These are phyloP conservation scores for Eragrostis curvula DNA, from an alignment of 176 grass and related monocot genomes.

Conservation along the genomic window DNA sequence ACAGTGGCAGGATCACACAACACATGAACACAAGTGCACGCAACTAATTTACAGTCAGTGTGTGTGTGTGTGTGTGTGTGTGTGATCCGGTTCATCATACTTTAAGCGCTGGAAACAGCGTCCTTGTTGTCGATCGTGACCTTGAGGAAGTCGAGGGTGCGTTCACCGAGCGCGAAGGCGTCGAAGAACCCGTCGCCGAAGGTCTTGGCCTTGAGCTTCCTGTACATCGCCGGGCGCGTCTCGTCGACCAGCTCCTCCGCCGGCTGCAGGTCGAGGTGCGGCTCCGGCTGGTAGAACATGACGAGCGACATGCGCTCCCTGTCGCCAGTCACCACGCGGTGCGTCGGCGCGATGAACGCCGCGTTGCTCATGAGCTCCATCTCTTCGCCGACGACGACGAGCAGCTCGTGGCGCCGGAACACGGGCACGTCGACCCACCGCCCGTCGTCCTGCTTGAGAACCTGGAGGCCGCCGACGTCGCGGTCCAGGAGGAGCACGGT, in stretches of 20 bases:
- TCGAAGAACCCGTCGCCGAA: conserved; percentile 47
- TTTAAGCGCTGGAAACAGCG: background rate
- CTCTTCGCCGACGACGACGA: conserved; percentile 55
- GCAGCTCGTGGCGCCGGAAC: conserved; percentile 29
- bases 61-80: too few species aligned
- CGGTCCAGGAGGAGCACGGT: conserved; percentile 59
- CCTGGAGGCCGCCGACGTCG: conserved; percentile 58
- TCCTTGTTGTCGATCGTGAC: conserved; percentile 4
- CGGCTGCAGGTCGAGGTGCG: conserved; percentile 34
- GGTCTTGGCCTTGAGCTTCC: conserved; percentile 20
- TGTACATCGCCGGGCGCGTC: conserved; percentile 40
- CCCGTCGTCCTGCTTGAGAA: conserved; percentile 20
- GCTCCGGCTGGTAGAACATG: conserved; percentile 56
- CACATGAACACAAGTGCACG: too few species aligned
- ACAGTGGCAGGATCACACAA: too few species aligned
- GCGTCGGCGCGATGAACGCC: conserved; percentile 43
- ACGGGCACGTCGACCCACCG: conserved; percentile 52
- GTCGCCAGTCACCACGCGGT: conserved; percentile 34
- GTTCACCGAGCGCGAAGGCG: conserved; percentile 42
- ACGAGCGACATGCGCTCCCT: conserved; percentile 47
- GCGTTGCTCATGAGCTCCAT: conserved; percentile 67
- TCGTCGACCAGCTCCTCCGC: conserved; percentile 41
- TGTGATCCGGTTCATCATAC: too few species aligned
- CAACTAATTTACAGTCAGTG: too few species aligned
- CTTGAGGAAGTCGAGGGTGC: conserved; percentile 46